A percentile compares a stretch with the other conserved stretches of the same genome.
phyloP scores from a whole-genome alignment of 257 asterid genomes.

The Coffea eugenioides region DNA sequence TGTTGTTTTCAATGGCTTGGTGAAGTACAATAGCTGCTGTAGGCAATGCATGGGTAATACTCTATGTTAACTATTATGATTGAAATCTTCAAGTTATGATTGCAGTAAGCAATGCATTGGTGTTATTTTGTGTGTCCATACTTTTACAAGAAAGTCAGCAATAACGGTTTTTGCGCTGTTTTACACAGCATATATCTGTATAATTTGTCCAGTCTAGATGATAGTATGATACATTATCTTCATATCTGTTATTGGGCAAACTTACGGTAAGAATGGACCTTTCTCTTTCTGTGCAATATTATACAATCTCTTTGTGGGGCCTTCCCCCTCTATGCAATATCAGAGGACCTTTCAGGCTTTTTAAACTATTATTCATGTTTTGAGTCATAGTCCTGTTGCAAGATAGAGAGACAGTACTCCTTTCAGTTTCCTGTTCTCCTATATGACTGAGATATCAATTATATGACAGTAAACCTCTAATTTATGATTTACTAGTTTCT shows the following conservation, averaged over 20 bases:
- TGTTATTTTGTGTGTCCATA: background rate
- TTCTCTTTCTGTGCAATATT: background rate
- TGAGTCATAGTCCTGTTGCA: background rate
- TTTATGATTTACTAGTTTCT: background rate
- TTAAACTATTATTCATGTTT: background rate
- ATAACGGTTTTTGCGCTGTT: background rate
- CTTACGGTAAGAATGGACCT: background rate
- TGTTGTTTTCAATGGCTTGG: too few relatives aligned
- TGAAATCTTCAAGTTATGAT: background rate
- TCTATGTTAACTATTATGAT: background rate
- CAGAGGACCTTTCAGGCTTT: background rate
- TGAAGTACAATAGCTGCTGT: background rate
- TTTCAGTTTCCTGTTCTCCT: background rate
- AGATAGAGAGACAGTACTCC: background rate
- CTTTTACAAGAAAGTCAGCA: background rate
- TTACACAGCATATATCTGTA: background rate
- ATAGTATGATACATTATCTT: background rate
- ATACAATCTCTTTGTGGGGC: too few relatives aligned
- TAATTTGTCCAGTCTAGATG: background rate
- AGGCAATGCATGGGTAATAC: background rate
- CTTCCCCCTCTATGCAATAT: background rate
- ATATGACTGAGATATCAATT: background rate
- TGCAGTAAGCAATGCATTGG: background rate
- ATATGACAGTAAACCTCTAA: background rate
- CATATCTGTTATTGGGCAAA: background rate